Base-by-base conservation (phyloP, 768 basidiomycete genomes). In the Russula abietina region DNA sequence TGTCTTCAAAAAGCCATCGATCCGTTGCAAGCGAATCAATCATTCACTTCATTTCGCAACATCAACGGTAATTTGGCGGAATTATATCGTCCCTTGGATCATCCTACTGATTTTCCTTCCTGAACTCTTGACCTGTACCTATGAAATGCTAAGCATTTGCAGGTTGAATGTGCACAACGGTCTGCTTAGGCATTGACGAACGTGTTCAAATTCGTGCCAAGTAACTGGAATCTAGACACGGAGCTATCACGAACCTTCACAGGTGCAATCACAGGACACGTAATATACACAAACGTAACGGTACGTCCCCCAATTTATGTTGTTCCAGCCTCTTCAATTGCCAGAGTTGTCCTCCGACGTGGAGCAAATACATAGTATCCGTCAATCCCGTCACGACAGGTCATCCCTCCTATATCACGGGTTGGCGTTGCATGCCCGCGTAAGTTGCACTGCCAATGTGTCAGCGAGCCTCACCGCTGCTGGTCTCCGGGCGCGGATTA, bases 41-140 rank as follows among this genome's bases (percentile, higher is more conserved):
- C 17, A 28, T 41, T 22, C 32, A 14, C 24, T 49, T 49, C 38
- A n/a, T n/a, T 53, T 62, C 61, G 51, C 51, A 46, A 36, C 11
- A 53, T 57, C n/a, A 41, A 46, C 62, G 62, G 62, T 53, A 49
- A 58, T 58, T 58, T 48, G 36, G 38, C 57, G 62, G 61, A 41
- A 39, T 39, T 38, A 53, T 32, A 39, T 58, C 62, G 43, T 58
- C 36, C 41, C 19, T 24, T 52, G 48, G 14, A 43, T 50, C 51
- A 16, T 30, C 36, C 39, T 2, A 56, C 19, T 2, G 28, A 33
- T 17, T 62, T 62, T 28, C 51, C 43, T 62, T 49, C 39, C 24
- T 24, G 28, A n/a, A 41, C 26, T 26, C 14, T 24, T 32, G 26
- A 50, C 19, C 26, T 39, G 22, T 30, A 50, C 17, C 30, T 39